phyloP scores from a whole-genome alignment of 345 rosid species.

The Adansonia digitata region DNA sequence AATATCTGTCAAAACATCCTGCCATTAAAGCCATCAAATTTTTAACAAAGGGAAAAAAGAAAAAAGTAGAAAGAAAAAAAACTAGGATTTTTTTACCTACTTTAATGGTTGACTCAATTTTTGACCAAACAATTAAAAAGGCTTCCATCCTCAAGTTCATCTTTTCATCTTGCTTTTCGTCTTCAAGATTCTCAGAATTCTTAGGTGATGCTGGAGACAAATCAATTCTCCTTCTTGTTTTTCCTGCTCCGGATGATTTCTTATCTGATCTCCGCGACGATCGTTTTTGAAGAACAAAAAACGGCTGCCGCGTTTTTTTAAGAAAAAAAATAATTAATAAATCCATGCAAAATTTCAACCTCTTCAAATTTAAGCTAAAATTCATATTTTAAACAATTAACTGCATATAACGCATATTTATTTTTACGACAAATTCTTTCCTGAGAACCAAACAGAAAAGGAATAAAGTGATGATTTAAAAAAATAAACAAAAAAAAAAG shows the following conservation, averaged over 20 bases:
- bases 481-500: background rate
- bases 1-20: conserved; percentile 66
- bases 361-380: background rate
- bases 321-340: background rate
- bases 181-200: conserved; percentile 24
- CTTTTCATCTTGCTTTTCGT: conserved; percentile 7
- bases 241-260: conserved; percentile 32
- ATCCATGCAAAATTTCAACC: background rate
- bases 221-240: conserved; percentile 48
- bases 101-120: conserved; percentile 47
- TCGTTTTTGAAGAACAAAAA: conserved; percentile 56
- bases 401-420: background rate
- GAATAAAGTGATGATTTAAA: background rate
- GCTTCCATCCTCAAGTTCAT: conserved; percentile 41
- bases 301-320: conserved; percentile 38
- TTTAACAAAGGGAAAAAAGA: background rate
- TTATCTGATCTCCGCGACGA: conserved; percentile 31
- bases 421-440: background rate
- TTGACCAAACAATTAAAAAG: conserved; percentile 65
- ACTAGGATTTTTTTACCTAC: conserved; percentile 22
- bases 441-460: conserved; percentile 4
- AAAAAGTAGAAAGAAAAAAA: background rate
- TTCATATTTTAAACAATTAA: background rate
- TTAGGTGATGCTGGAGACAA: conserved; percentile 31
- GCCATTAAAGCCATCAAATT: conserved; percentile 23